Conservation (phyloP, 805 yeast species). For the Wickerhamiella bombiphila region DNA sequence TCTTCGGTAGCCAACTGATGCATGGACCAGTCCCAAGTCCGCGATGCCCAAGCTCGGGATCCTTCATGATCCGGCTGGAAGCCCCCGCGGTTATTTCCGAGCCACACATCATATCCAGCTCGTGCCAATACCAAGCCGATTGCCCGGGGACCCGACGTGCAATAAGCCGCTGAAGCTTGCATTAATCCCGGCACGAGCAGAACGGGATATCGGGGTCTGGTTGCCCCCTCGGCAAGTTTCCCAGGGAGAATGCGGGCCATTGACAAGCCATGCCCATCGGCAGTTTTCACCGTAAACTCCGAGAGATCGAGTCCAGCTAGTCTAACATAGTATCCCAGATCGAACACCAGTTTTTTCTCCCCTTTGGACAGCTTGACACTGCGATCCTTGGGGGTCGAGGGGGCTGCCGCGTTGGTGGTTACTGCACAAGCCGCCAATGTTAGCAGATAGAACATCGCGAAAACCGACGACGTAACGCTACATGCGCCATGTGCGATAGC, state of each 20-base stretch:
- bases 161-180: conserved; percentile 74
- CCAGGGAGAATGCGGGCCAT: conserved; percentile 40
- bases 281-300: conserved; percentile 48
- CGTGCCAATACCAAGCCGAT: conserved; percentile 54
- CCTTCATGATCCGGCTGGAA: conserved; percentile 53
- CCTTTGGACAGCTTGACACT: conserved; percentile 19
- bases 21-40: conserved; percentile 90
- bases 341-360: conserved; percentile 32
- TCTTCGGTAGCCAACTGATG: conserved; percentile 70
- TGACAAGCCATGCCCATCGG: conserved; percentile 64
- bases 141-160: conserved; percentile 70
- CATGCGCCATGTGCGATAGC: conserved; percentile 5
- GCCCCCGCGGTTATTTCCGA: conserved; percentile 85
- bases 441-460: conserved; percentile 15
- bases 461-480: conserved; percentile 17
- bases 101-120: conserved; percentile 84
- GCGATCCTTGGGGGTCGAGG: conserved; percentile 6
- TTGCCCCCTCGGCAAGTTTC: conserved; percentile 1
- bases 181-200: conserved; percentile 73
- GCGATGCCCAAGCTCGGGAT: conserved; percentile 29
- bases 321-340: conserved; percentile 53
- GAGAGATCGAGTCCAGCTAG: conserved; percentile 45
- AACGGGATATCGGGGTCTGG: conserved; percentile 40
- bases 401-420: conserved; percentile 4
- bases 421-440: conserved; percentile 18